These are phyloP conservation scores for Alnus rubra DNA, from an alignment of 306 rosid genomes.

Conservation along the genomic window DNA sequence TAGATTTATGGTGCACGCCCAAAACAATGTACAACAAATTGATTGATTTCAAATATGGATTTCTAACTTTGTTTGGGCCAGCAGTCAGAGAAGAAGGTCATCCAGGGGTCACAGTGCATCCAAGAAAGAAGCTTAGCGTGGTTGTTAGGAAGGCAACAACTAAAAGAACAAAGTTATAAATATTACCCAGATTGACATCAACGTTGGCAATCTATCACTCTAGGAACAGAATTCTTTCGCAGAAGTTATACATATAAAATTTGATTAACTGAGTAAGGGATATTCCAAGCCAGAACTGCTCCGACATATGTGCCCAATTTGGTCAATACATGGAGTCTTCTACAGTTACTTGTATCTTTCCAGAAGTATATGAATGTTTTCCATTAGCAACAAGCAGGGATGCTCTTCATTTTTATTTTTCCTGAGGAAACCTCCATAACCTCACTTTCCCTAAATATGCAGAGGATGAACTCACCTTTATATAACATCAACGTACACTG, in stretches of 20 bases:
- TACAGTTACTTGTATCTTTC: slow-evolving; percentile 1
- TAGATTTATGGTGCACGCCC: too few relatives aligned
- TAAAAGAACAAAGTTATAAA: not conserved
- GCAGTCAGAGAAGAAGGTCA: slow-evolving; percentile 5
- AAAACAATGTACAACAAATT: not conserved
- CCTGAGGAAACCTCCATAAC: not conserved
- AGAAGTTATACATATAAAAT: not conserved
- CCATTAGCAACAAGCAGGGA: not conserved
- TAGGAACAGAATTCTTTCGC: not conserved
- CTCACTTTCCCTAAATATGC: not conserved
- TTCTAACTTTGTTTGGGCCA: not conserved
- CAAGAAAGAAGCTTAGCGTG: not conserved
- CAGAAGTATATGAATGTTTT: not conserved
- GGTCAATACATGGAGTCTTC: not conserved
- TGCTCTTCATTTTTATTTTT: not conserved
- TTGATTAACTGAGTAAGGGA: not conserved
- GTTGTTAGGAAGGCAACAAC: not conserved
- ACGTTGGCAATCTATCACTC: not conserved
- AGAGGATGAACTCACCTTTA: not conserved
- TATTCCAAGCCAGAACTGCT: not conserved
- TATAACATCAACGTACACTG: not conserved
- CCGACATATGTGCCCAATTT: not conserved
- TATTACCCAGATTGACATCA: not conserved
- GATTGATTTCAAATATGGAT: too few relatives aligned
- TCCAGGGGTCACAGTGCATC: slow-evolving; percentile 1